These are phyloP conservation scores for Cladophialophora immunda DNA, from an alignment of 2,329 filamentous ascomycete genomes.

Conservation along the genomic window DNA sequence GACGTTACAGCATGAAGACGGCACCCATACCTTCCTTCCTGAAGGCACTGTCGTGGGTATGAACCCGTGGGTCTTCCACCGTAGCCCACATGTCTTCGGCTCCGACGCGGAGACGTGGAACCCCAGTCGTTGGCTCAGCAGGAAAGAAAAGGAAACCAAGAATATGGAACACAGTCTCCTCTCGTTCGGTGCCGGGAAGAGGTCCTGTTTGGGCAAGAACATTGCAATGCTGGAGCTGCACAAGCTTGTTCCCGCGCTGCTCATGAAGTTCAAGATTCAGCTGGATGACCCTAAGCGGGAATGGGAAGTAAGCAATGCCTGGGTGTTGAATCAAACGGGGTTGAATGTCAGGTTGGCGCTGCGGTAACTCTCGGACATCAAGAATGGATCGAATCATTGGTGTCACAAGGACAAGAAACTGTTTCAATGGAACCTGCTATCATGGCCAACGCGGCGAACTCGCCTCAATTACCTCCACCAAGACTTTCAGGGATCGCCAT, in stretches of 20 bases:
- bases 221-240: conserved; percentile 43
- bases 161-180: conserved; percentile 42
- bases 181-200: conserved; percentile 41
- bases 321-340: conserved; percentile 39
- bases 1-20: conserved; percentile 43
- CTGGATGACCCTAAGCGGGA: conserved; percentile 29
- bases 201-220: conserved; percentile 44
- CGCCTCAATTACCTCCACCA: conserved; percentile 35
- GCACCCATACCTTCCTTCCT: conserved; percentile 34
- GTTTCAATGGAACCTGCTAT: not conserved
- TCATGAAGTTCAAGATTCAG: conserved; percentile 37
- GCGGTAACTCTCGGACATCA: conserved; percentile 14
- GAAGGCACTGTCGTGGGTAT: conserved; percentile 46
- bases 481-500: conserved; percentile 32
- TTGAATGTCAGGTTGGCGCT: conserved; percentile 33
- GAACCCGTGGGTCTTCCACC: conserved; percentile 47
- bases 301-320: conserved; percentile 40
- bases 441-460: conserved; percentile 16
- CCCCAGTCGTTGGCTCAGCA: conserved; percentile 45
- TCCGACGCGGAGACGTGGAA: conserved; percentile 39
- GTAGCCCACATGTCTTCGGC: conserved; percentile 39
- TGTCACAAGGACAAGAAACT: not conserved
- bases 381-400: not conserved
- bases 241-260: conserved; percentile 38
- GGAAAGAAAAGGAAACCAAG: conserved; percentile 32